A percentile compares a stretch with the other conserved stretches of the same genome.
phyloP scores from a whole-genome alignment of 169 alveolate genomes.

The Plasmodium reichenowi region DNA sequence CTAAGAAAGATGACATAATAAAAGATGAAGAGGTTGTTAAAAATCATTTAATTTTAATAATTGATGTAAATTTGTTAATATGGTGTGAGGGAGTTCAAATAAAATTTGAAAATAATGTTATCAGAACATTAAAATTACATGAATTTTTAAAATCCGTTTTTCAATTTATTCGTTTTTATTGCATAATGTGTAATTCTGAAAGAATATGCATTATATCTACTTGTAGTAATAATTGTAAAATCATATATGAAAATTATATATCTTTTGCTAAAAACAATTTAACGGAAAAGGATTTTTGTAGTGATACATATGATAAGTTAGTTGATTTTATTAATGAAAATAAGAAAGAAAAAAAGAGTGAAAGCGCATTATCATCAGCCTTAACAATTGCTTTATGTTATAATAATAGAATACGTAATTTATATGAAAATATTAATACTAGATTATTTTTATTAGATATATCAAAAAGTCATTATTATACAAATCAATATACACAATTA shows the following conservation, averaged over 20 bases:
- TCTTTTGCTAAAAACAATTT: constrained; percentile 58
- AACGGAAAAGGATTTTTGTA: constrained; percentile 58
- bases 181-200: constrained; percentile 66
- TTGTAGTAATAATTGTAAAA: constrained; percentile 29
- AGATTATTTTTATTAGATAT: constrained; percentile 58
- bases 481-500: constrained; percentile 73
- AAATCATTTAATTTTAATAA: constrained; percentile 42
- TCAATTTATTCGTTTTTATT: constrained; percentile 63
- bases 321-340: constrained; percentile 55
- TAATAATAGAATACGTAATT: constrained; percentile 45
- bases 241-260: constrained; percentile 55
- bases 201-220: constrained; percentile 75
- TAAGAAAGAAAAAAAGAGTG: constrained; percentile 21
- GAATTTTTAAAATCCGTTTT: constrained; percentile 48
- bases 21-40: constrained; percentile 29
- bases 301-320: constrained; percentile 51
- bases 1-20: constrained; percentile 7
- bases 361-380: constrained; percentile 64
- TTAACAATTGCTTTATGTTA: constrained; percentile 56
- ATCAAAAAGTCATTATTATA: constrained; percentile 44
- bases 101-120: constrained; percentile 57
- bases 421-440: constrained; percentile 59
- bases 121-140: constrained; percentile 24
- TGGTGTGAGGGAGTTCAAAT: constrained; percentile 74
- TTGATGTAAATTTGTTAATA: constrained; percentile 52